A percentile compares a stretch with the other conserved stretches of the same genome.
Evolutionary conservation across 805 yeast species (phyloP).

Genomic region (Candida takata): DNA sequence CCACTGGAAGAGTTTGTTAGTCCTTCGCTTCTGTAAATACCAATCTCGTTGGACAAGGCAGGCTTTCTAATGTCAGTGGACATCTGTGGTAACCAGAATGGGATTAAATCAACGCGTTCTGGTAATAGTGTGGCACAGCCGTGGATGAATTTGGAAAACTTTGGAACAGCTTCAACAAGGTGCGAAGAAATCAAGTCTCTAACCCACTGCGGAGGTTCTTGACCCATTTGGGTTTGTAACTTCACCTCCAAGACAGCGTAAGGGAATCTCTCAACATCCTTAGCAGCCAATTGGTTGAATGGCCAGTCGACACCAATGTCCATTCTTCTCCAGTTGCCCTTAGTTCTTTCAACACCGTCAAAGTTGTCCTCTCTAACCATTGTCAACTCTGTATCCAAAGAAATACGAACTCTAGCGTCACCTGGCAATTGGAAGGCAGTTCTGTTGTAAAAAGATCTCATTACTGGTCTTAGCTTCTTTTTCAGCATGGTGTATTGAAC

Average conservation of each 20-base stretch:
- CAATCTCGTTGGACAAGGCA: conserved; percentile 30
- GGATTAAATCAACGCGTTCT: conserved; percentile 74
- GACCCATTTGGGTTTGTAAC: conserved; percentile 95
- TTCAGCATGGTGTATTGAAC: conserved; percentile 85
- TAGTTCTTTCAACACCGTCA: conserved; percentile 85
- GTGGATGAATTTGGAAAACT: conserved; percentile 94
- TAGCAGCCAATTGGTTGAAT: conserved; percentile 73
- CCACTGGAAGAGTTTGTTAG: conserved; percentile 37
- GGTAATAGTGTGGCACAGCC: conserved; percentile 92
- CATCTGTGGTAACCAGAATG: conserved; percentile 99
- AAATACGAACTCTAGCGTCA: conserved; percentile 97
- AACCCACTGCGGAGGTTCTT: conserved; percentile 98
- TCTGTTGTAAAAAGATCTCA: conserved; percentile 93
- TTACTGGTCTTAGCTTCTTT: conserved; percentile 84
- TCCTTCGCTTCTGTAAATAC: conserved; percentile 22
- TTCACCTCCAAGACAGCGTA: conserved; percentile 97
- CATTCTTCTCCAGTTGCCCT: conserved; percentile 95
- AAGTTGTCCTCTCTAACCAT: conserved; percentile 97
- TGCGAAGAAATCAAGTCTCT: conserved; percentile 86
- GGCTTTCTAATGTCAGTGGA: conserved; percentile 92
- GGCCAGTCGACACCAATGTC: conserved; percentile 99
- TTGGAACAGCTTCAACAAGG: conserved; percentile 96
- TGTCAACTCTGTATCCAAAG: conserved; percentile 93
- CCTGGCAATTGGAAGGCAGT: conserved; percentile 99
- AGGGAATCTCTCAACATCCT: conserved; percentile 89